Conservation (phyloP, 83 land plant species). For the Larix sibirica region DNA sequence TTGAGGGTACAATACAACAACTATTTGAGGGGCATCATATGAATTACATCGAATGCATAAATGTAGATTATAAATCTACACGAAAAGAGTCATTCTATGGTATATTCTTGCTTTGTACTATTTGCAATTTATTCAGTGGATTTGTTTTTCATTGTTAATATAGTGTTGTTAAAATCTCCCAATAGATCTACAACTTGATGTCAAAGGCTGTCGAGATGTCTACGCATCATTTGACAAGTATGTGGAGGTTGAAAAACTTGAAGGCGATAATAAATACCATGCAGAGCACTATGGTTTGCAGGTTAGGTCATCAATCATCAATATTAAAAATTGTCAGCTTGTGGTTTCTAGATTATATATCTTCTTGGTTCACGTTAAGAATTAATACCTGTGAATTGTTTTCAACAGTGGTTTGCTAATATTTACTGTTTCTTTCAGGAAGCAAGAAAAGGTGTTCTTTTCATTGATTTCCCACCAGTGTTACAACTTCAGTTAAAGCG, state of each 20-base stretch:
- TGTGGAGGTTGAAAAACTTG: conserved; percentile 56
- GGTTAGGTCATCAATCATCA: conserved; percentile 21
- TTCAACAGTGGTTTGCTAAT: not conserved
- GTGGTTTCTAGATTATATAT: no score
- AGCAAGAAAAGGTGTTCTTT: conserved; percentile 60
- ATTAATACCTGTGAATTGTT: not conserved
- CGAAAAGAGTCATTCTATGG: conserved; percentile 64
- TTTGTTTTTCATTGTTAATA: not conserved
- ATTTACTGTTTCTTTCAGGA: conserved; percentile 26
- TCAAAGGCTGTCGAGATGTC: conserved; percentile 61
- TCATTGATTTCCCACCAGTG: conserved; percentile 61
- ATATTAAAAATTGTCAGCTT: no score
- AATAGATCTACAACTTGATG: conserved; percentile 58
- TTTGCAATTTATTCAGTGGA: not conserved
- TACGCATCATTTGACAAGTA: conserved; percentile 68
- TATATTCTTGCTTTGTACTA: not conserved
- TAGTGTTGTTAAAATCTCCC: not conserved
- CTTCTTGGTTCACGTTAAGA: no score
- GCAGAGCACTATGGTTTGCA: conserved; percentile 57
- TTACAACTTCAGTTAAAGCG: conserved; percentile 57
- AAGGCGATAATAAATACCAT: conserved; percentile 64
- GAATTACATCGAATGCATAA: conserved; percentile 62
- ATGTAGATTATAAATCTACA: conserved; percentile 61
- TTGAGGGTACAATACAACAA: conserved; percentile 58
- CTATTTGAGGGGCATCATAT: conserved; percentile 64